Evolutionary conservation across 2,329 filamentous ascomycete species (phyloP).

Genomic region (Cladosporium colombiae): DNA sequence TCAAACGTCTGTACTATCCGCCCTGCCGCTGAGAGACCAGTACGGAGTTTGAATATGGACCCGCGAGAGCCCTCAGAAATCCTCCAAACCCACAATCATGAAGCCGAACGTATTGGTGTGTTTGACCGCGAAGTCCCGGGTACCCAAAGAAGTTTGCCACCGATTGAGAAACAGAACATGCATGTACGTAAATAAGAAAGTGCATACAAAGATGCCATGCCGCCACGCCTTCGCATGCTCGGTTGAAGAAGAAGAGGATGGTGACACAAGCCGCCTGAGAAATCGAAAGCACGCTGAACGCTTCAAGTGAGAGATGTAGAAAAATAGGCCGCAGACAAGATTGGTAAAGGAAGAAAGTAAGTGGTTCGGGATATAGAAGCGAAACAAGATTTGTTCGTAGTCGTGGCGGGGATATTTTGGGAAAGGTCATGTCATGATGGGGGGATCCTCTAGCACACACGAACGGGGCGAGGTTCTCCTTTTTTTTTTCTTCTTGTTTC

Average conservation of each 20-base stretch:
- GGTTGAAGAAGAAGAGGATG: not conserved
- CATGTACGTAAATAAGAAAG: not conserved
- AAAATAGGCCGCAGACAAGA: not conserved
- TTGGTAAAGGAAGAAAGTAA: not conserved
- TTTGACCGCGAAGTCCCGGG: conserved; percentile 1
- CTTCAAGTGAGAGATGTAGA: not conserved
- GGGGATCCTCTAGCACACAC: not conserved
- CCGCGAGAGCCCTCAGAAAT: not conserved
- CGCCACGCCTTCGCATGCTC: conserved; percentile 9
- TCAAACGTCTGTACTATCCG: no score
- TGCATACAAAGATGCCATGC: not conserved
- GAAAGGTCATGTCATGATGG: not conserved
- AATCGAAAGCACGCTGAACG: conserved; percentile 13
- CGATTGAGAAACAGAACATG: not conserved
- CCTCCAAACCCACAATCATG: not conserved
- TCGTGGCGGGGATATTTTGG: not conserved
- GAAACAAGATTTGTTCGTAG: conserved; percentile 2
- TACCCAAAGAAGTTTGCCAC: not conserved
- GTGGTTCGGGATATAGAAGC: conserved; percentile 5
- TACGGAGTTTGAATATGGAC: no score
- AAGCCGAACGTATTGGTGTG: not conserved
- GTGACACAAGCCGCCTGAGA: not conserved
- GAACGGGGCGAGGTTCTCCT: not conserved
- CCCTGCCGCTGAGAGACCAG: no score
- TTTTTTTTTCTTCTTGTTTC: not conserved